A percentile compares a stretch with the other conserved stretches of the same genome.
These are phyloP conservation scores for Porphyrellus cyaneotinctus DNA, from an alignment of 768 basidiomycete species.

Conservation along the genomic window DNA sequence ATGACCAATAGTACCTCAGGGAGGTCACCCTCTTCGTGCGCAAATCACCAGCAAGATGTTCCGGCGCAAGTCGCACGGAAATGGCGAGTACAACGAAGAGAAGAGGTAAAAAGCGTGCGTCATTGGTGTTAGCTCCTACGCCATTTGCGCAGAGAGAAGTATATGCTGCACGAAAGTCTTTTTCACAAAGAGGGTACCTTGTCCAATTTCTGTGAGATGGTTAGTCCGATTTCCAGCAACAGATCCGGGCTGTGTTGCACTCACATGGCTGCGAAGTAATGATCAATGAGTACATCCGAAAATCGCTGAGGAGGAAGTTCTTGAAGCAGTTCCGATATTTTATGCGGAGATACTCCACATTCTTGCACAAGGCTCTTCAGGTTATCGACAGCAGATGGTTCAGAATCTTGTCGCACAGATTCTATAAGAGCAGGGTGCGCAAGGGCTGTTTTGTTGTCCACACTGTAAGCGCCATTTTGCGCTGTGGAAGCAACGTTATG, in stretches of 20 bases:
- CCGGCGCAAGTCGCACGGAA: constrained; percentile 80
- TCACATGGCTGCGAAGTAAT: constrained; percentile 74
- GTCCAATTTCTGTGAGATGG: constrained; percentile 73
- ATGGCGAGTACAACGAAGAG: constrained; percentile 91
- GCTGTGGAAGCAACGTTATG: constrained; percentile 7
- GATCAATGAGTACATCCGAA: constrained; percentile 75
- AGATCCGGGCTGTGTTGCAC: constrained; percentile 20
- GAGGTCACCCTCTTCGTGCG: constrained; percentile 74
- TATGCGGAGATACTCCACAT: constrained; percentile 88
- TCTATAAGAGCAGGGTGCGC: constrained; percentile 35
- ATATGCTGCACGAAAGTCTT: constrained; percentile 73
- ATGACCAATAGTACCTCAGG: constrained; percentile 92
- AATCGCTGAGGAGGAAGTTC: constrained; percentile 78
- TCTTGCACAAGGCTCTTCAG: constrained; percentile 84
- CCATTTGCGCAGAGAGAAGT: constrained; percentile 60
- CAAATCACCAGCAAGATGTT: constrained; percentile 77
- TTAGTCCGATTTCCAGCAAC: neutral
- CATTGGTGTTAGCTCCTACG: constrained; percentile 61
- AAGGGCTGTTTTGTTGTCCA: constrained; percentile 27
- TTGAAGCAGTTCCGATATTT: constrained; percentile 83
- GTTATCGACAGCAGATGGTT: constrained; percentile 69
- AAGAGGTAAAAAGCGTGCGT: constrained; percentile 84
- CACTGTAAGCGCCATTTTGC: constrained; percentile 24
- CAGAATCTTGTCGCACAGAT: constrained; percentile 39
- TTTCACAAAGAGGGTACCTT: constrained; percentile 85